Base-by-base conservation (phyloP, 1,139 yeast genomes). In the Wickerhamiella pararugosa region DNA sequence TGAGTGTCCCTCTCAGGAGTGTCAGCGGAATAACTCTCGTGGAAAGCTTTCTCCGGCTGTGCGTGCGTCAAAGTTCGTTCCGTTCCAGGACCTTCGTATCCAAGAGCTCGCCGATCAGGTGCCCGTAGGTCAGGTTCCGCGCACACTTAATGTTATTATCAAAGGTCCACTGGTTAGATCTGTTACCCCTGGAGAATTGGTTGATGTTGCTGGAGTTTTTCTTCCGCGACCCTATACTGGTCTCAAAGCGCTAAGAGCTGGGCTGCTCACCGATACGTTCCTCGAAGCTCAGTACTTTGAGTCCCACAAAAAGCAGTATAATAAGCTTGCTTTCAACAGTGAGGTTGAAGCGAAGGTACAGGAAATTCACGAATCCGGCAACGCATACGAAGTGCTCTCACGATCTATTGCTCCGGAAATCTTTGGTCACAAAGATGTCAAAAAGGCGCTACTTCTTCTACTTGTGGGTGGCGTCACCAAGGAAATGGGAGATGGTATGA, bases 151-250 rank as follows among this genome's bases (percentile, higher is more conserved):
- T 5, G 72, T 87, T 42, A 95, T 90, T 57, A 76, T 87, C 15
- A 83, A 81, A 55, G 99, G 99, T 29, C 79, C 83, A 46, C 66
- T 92, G 47, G 97, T 86, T 25, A 74, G 99, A 57, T 64, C 79
- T 15, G 71, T 84, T 67, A 76, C 78, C 51, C 98, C 99, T 1
- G 99, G 99, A 55, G 98, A 92, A 61, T 73, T 82, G 30, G 95
- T 86, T 33, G 97, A 90, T 58, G 75, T 87, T 34, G 71, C 93
- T 0, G 99, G 99, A 43, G 79, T 92, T 31, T 86, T 80, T 59
- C 66, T 90, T 66, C 99, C 99, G 1, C 69, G 86, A 36, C 98
- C 98, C 5, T 87, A 87, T 62, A 86, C 97, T 4, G 98, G 98
- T 0, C 87, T 80, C 68, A 75, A 79, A 53, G 98, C 97, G 1